phyloP scores from a whole-genome alignment of 23 red algal genomes.

The Pyropia haitanensis region DNA sequence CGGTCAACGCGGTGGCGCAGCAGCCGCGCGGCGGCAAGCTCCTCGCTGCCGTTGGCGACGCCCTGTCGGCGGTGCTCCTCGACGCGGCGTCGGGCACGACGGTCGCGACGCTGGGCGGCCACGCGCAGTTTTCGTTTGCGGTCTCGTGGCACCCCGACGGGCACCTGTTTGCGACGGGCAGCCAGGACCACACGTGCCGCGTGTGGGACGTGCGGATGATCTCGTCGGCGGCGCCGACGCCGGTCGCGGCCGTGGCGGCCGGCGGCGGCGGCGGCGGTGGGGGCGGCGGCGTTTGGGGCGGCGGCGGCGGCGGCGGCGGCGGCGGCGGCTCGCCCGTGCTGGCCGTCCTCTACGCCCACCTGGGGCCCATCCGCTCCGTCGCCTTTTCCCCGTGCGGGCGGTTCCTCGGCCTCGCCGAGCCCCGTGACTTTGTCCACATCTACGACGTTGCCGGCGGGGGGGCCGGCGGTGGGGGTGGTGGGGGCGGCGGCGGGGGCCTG shows the following conservation, averaged over 20 bases:
- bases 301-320: too few species aligned
- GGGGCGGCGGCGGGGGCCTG: too few species aligned
- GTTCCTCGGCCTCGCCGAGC: conserved; percentile 68
- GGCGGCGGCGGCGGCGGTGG: too few species aligned
- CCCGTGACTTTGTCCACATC: conserved; percentile 84
- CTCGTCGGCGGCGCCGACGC: not conserved
- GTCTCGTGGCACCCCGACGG: conserved; percentile 89
- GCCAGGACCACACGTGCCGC: conserved; percentile 84
- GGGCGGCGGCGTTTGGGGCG: too few species aligned
- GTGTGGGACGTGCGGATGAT: conserved; percentile 86
- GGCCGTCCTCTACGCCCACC: conserved; percentile 38
- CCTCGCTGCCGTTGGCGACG: conserved; percentile 66
- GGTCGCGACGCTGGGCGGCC: conserved; percentile 48
- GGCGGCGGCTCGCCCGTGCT: conserved; percentile 7
- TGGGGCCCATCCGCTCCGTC: conserved; percentile 68
- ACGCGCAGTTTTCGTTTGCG: conserved; percentile 82
- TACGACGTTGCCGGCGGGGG: conserved; percentile 50
- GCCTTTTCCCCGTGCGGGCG: conserved; percentile 66
- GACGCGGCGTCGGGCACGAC: conserved; percentile 29
- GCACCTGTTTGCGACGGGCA: conserved; percentile 73
- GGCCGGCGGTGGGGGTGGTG: too few species aligned
- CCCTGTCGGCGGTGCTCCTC: conserved; percentile 38
- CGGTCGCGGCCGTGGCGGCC: too few species aligned
- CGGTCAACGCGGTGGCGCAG: conserved; percentile 64
- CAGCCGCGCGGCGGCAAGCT: conserved; percentile 49